These are phyloP conservation scores for Erythrobasidium hasegawianum DNA, from an alignment of 1,284 basidiomycete species.

Conservation along the genomic window DNA sequence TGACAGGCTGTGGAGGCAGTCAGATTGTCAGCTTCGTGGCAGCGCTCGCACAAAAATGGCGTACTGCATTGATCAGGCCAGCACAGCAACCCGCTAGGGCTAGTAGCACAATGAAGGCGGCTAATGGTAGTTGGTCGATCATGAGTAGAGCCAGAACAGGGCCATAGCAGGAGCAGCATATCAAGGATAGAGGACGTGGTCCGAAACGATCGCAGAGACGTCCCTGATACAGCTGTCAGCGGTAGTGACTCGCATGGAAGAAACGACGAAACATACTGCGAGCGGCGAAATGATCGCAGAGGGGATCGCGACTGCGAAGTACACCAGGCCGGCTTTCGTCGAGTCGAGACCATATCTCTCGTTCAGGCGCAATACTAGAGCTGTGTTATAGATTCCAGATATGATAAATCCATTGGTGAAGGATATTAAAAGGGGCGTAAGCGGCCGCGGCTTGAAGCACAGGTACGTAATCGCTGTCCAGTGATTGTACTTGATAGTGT, in stretches of 20 bases:
- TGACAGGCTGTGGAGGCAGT: constrained; percentile 18
- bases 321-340: constrained; percentile 26
- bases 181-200: constrained; percentile 23
- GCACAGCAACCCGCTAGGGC: constrained; percentile 16
- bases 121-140: constrained; percentile 29
- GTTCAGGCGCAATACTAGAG: constrained; percentile 20
- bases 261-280: constrained; percentile 3
- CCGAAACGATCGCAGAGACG: constrained; percentile 10
- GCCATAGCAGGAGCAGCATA: constrained; percentile 19
- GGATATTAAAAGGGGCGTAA: constrained; percentile 19
- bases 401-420: constrained; percentile 31
- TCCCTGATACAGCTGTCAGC: background rate
- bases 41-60: too few species aligned
- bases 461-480: constrained; percentile 21
- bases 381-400: constrained; percentile 30
- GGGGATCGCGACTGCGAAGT: constrained; percentile 31
- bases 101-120: constrained; percentile 22
- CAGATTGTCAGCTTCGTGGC: too few species aligned
- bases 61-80: constrained; percentile 25
- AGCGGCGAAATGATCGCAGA: constrained; percentile 12
- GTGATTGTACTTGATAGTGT: background rate
- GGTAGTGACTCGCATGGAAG: too few species aligned
- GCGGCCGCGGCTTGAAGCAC: constrained; percentile 16
- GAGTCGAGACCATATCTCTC: constrained; percentile 22
- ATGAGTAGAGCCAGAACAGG: constrained; percentile 21